Base-by-base conservation (phyloP, 75 land plant species). In the Gnetum montanum region DNA sequence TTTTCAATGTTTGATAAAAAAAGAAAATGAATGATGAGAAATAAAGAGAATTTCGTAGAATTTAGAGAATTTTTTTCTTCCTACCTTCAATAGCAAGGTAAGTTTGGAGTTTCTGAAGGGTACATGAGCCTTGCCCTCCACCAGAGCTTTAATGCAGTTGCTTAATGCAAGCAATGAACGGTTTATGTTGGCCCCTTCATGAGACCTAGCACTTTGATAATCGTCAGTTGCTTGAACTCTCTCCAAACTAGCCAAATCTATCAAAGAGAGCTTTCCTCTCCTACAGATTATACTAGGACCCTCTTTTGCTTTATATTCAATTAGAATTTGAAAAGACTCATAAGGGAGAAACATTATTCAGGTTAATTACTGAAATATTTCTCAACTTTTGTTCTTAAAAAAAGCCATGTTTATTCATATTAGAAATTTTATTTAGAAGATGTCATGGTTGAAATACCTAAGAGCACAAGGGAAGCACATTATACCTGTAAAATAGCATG, bases 231-330 rank as follows among this genome's bases (percentile, higher is more conserved):
- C 67, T 15, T 28, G 15, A 31, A 68, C 67, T 65, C 67, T 52
- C 66, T 62, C 68, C 27, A 68, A 68, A n/a, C 70, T 59, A 34
- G 67, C 70, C 22, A 68, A 22, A 36, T 68, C 70, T 16, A 68
- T 46, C 30, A 68, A 55, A 36, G 69, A 67, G 19, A 67, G 44
- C 38, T 67, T 67, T n/a, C 69, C 56, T 6, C 20, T 31, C 4
- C 65, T 43, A 61, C 34, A 61, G 3, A 61, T 20, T 49, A 24
- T 37, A 12, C 16, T 24, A 12, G 59, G 20, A 2, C 46, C 68
- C n/a, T 37, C 47, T 5, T 35, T 37, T 27, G 41, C 2, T 28
- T 43, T 50, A 51, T 46, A 68, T 44, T 62, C 59, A 8, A 46
- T 34, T n/a, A 53, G 22, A 16, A 68, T 68, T 68, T 68, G 70